Evolutionary conservation across 768 basidiomycete genomes (phyloP), one percentile per base, ranked within the genome.

Genomic region (Boletus vinaceobasis): DNA sequence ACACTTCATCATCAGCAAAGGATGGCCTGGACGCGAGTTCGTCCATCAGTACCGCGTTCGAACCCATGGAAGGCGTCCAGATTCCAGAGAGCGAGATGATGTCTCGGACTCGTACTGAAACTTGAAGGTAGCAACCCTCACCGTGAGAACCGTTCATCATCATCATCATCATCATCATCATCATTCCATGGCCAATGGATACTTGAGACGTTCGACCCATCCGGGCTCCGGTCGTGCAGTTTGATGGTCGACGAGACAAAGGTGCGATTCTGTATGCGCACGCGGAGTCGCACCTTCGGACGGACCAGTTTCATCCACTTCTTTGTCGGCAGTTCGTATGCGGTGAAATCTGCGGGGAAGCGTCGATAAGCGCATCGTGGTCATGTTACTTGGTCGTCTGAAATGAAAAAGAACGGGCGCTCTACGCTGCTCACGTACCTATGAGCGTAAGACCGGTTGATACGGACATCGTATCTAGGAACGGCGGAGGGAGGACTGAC

Each of bases 211-310:
- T 19, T 21, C 6, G 33, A 39, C 48, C 31, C 45, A 13, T 44
- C 56, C 5, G 47, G 17, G 35, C 8, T 26, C 46, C n/a, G 47
- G 53, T 55, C 48, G 43, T 53, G 42, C 5, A 53, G 42, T 23
- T 33, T 52, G 32, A 66, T 35, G 17, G 37, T 2, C 29, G 64
- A 37, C 26, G 65, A 68, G n/a, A 68, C 50, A 40, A 58, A 60
- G 11, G 26, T 10, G 26, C 48, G 57, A 15, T 48, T 32, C 33
- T 54, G 48, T 0, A 13, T 37, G 7, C 56, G 58, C 23, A 66
- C 53, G 26, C 66, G 63, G 32, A 66, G 53, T 1, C 65, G 66
- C 52, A 66, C 48, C 40, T 43, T 68, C 27, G 65, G 66, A 11
- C 45, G 45, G 43, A 68, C 27, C n/a, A 63, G 3, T 11, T 23